phyloP scores from a whole-genome alignment of 108 stramenopile species.

The Cyclotella choctawhatcheeana region DNA sequence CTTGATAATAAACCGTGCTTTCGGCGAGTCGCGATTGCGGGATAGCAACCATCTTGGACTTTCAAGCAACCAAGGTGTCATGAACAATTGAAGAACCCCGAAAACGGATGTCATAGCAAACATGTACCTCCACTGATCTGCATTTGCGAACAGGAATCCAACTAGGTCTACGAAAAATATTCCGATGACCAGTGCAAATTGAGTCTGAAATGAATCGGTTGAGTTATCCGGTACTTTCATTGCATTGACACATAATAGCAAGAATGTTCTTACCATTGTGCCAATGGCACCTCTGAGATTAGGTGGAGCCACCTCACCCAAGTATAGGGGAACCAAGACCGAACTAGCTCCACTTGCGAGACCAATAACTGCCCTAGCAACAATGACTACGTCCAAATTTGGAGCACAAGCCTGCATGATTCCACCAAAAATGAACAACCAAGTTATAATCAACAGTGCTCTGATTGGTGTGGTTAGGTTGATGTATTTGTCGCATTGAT shows the following conservation, averaged over 20 bases:
- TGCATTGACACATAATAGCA: no score
- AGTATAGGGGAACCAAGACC: slow-evolving; percentile 95
- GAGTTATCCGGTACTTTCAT: no score
- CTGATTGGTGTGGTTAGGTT: no score
- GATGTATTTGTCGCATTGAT: no score
- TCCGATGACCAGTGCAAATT: slow-evolving; percentile 94
- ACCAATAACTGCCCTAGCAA: slow-evolving; percentile 90
- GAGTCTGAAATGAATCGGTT: slow-evolving; percentile 51
- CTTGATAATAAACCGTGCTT: slow-evolving; percentile 91
- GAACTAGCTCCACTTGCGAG: slow-evolving; percentile 89
- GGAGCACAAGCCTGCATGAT: slow-evolving; percentile 72
- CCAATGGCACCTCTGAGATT: slow-evolving; percentile 95
- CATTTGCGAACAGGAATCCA: slow-evolving; percentile 82
- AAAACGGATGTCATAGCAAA: slow-evolving; percentile 81
- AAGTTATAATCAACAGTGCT: slow-evolving; percentile 74
- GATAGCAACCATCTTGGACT: slow-evolving; percentile 89
- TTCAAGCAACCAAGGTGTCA: slow-evolving; percentile 88
- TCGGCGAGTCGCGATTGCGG: slow-evolving; percentile 75
- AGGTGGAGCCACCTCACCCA: slow-evolving; percentile 94
- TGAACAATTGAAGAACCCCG: slow-evolving; percentile 77
- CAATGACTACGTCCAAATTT: slow-evolving; percentile 75
- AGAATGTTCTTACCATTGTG: slow-evolving; percentile 52
- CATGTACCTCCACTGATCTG: slow-evolving; percentile 76
- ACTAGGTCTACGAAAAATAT: slow-evolving; percentile 88
- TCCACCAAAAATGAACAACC: slow-evolving; percentile 85